Conservation (phyloP, 1,284 basidiomycete species). For the Pterula multifida region DNA sequence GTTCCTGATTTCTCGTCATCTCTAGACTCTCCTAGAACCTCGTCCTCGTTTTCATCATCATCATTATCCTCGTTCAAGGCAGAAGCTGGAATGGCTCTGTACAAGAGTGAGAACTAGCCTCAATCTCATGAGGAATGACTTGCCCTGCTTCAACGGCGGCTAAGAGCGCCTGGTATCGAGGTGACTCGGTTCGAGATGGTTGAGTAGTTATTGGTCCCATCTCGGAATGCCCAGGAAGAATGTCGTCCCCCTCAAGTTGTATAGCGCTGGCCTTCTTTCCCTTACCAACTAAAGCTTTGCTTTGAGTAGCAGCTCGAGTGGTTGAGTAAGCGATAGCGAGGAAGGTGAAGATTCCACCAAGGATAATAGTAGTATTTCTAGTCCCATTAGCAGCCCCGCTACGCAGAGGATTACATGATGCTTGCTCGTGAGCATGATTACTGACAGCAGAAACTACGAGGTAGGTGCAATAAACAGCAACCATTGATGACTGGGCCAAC, state of each 20-base stretch:
- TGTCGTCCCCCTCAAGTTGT: conserved; percentile 45
- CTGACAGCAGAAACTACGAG: conserved; percentile 90
- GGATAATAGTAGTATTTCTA: conserved; percentile 77
- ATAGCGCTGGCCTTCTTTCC: conserved; percentile 52
- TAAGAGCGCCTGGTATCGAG: conserved; percentile 88
- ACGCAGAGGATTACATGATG: conserved; percentile 82
- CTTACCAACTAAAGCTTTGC: conserved; percentile 77
- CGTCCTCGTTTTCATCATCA: conserved; percentile 69
- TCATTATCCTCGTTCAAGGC: conserved; percentile 80
- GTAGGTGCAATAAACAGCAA: conserved; percentile 95
- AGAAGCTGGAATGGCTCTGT: conserved; percentile 84
- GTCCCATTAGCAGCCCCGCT: conserved; percentile 50
- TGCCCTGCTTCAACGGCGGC: conserved; percentile 94
- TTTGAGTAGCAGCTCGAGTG: conserved; percentile 90
- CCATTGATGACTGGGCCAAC: conserved; percentile 92
- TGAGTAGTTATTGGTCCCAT: conserved; percentile 75
- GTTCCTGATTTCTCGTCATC: conserved; percentile 96
- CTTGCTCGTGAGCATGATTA: conserved; percentile 78
- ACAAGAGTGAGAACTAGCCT: conserved; percentile 1
- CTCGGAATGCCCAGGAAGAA: conserved; percentile 42
- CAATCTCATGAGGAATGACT: conserved; percentile 13
- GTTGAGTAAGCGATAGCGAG: conserved; percentile 97
- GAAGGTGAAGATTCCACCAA: conserved; percentile 95
- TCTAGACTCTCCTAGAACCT: conserved; percentile 58
- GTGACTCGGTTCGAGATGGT: conserved; percentile 76